Percentiles rank a stretch among this genome's conserved stretches.
These are phyloP conservation scores for Ceratocystis lukuohia DNA, from an alignment of 2,329 filamentous ascomycete genomes.

Conservation along the genomic window DNA sequence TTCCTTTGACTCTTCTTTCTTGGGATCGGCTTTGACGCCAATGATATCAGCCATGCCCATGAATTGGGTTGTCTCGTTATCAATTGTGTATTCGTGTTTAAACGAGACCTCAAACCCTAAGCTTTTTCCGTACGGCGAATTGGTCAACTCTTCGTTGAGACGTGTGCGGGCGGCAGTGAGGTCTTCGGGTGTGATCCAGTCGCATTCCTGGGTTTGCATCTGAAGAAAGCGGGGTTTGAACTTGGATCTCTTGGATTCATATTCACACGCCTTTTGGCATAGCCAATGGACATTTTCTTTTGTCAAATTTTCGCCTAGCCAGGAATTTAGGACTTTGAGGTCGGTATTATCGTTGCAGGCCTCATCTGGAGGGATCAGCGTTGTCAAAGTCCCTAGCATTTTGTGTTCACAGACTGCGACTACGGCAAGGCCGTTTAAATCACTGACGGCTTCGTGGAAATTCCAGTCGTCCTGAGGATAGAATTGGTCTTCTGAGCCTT, in stretches of 20 bases:
- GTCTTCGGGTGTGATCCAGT: constrained; percentile 23
- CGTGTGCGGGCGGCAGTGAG: constrained; percentile 22
- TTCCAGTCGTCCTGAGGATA: constrained; percentile 13
- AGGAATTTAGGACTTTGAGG: not conserved
- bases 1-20: not conserved
- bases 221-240: constrained; percentile 24
- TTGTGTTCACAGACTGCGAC: constrained; percentile 23
- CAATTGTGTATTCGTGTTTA: not conserved
- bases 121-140: not conserved
- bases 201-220: constrained; percentile 23
- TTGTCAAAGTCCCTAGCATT: constrained; percentile 20
- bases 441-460: constrained; percentile 24
- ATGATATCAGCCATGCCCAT: constrained; percentile 9
- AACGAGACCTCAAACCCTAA: constrained; percentile 10
- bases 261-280: constrained; percentile 23
- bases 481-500: not conserved
- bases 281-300: constrained; percentile 22
- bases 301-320: not conserved
- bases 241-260: constrained; percentile 22
- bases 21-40: constrained; percentile 5
- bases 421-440: constrained; percentile 25
- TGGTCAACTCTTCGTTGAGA: constrained; percentile 20
- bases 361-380: constrained; percentile 12
- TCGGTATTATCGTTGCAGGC: not conserved
- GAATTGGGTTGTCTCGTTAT: not conserved